Conservation (phyloP, 257 asterid genomes). For the Plectranthus barbatus region DNA sequence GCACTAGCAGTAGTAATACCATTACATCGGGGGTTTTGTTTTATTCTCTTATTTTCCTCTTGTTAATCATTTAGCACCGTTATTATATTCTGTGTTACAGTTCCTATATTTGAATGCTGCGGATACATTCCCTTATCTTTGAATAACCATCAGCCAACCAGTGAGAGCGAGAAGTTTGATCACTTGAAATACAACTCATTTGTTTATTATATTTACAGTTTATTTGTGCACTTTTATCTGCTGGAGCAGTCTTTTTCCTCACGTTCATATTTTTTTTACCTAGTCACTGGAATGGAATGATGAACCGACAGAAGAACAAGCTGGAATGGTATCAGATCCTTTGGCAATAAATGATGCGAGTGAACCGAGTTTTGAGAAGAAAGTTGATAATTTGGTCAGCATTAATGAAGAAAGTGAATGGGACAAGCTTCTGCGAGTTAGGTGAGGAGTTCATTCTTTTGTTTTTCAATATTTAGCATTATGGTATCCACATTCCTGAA, state of each 20-base stretch:
- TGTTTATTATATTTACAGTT: neutral
- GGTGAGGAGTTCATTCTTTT: constrained; percentile 39
- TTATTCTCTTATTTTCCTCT: neutral
- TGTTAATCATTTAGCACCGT: neutral
- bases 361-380: constrained; percentile 48
- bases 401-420: constrained; percentile 76
- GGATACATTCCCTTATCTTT: neutral
- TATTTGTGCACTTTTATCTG: neutral
- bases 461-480: constrained; percentile 3
- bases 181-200: neutral
- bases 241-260: neutral
- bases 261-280: constrained; percentile 6
- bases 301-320: constrained; percentile 69
- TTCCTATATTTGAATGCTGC: neutral
- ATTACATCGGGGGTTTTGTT: neutral
- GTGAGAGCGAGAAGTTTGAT: too few species aligned
- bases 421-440: constrained; percentile 91
- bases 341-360: constrained; percentile 32
- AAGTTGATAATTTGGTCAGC: constrained; percentile 40
- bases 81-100: neutral
- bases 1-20: neutral
- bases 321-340: constrained; percentile 37
- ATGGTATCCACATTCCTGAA: neutral
- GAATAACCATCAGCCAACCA: too few species aligned
- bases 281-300: constrained; percentile 91